phyloP scores from a whole-genome alignment of 2,329 filamentous ascomycete species.

The Thyridium curvatum region DNA sequence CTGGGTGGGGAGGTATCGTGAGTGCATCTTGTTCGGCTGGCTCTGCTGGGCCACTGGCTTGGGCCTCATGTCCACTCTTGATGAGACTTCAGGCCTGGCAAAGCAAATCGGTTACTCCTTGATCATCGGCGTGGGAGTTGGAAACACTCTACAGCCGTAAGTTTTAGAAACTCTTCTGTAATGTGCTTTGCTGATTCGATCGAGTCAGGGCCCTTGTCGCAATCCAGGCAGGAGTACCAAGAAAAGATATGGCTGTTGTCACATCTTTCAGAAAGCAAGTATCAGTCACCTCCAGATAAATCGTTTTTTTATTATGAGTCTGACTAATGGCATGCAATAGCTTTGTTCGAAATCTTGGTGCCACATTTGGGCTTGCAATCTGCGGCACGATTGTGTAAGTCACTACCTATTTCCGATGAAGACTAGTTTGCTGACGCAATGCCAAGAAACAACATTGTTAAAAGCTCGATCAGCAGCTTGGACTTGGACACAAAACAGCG shows the following conservation, averaged over 20 bases:
- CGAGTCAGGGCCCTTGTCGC: slow-evolving; percentile 36
- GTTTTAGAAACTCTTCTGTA: slow-evolving; percentile 6
- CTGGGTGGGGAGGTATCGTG: slow-evolving; percentile 44
- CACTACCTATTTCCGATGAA: slow-evolving; percentile 1
- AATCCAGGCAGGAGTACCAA: slow-evolving; percentile 50
- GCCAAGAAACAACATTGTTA: slow-evolving; percentile 31
- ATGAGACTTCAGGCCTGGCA: slow-evolving; percentile 37
- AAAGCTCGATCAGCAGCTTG: slow-evolving; percentile 18
- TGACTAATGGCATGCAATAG: slow-evolving; percentile 10
- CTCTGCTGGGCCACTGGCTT: slow-evolving; percentile 43
- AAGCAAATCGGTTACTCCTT: slow-evolving; percentile 50
- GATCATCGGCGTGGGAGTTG: slow-evolving; percentile 44
- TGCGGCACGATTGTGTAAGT: slow-evolving; percentile 29
- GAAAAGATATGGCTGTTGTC: slow-evolving; percentile 34
- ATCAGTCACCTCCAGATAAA: not conserved
- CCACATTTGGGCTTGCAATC: slow-evolving; percentile 30
- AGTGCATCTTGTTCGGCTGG: slow-evolving; percentile 49
- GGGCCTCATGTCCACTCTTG: slow-evolving; percentile 45
- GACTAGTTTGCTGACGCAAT: not conserved
- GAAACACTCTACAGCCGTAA: slow-evolving; percentile 44
- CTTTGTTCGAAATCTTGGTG: slow-evolving; percentile 31
- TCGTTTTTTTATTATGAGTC: too few species aligned
- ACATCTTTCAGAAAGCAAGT: slow-evolving; percentile 36
- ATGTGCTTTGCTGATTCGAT: slow-evolving; percentile 3
- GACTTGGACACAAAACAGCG: slow-evolving; percentile 12